Percentiles rank a stretch among this genome's conserved stretches.
Evolutionary conservation across 192 early-diverging fungal genomes (phyloP).

Genomic region (Coemansia reversa): DNA sequence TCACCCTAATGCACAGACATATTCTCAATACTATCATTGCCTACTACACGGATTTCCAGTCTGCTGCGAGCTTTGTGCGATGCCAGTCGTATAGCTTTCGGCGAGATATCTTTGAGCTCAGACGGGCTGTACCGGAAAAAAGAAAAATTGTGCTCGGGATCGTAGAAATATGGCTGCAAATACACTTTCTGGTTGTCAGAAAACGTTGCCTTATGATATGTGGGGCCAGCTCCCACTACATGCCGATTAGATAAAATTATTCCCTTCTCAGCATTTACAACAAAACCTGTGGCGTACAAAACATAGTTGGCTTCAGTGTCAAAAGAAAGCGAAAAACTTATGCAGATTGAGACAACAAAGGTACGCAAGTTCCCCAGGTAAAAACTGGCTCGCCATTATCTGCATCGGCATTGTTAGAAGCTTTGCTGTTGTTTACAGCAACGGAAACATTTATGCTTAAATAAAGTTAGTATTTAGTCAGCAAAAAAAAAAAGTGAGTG

Average conservation of each 20-base stretch:
- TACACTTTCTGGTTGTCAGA: conserved; percentile 68
- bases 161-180: conserved; percentile 66
- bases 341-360: conserved; percentile 15
- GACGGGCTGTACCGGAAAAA: conserved; percentile 72
- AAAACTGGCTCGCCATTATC: neutral
- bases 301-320: neutral
- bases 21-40: conserved; percentile 76
- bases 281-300: conserved; percentile 63
- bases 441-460: neutral
- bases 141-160: conserved; percentile 81
- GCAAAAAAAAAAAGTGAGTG: too few relatives aligned
- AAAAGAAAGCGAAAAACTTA: neutral
- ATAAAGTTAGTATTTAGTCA: too few relatives aligned
- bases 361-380: conserved; percentile 28
- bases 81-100: conserved; percentile 52
- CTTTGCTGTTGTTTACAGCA: neutral
- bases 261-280: conserved; percentile 67
- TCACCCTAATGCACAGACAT: conserved; percentile 73
- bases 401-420: neutral
- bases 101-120: conserved; percentile 52
- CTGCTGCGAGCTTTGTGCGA: conserved; percentile 70
- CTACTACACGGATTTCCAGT: conserved; percentile 70
- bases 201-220: conserved; percentile 64
- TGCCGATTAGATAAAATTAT: conserved; percentile 74
- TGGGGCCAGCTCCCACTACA: conserved; percentile 66